Conservation (phyloP, 768 basidiomycete genomes). For the Infundibulicybe gibba region DNA sequence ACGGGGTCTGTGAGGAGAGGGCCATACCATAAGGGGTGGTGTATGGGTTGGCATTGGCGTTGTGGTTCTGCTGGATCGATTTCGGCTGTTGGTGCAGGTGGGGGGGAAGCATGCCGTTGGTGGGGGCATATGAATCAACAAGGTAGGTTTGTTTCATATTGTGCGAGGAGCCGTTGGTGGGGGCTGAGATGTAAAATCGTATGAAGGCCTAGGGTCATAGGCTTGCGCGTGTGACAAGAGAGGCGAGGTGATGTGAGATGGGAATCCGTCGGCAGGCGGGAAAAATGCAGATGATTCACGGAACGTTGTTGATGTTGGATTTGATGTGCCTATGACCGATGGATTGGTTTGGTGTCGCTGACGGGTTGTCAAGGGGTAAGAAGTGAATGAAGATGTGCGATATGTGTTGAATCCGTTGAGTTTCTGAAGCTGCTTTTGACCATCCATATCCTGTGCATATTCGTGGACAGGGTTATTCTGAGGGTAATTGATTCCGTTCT, state of each 20-base stretch:
- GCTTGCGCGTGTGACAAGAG: slow-evolving; percentile 31
- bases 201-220: slow-evolving; percentile 31
- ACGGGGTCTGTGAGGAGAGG: slow-evolving; percentile 73
- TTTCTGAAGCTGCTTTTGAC: slow-evolving; percentile 32
- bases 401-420: slow-evolving; percentile 30
- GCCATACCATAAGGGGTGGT: slow-evolving; percentile 29
- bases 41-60: too few species aligned
- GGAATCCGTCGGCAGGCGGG: slow-evolving; percentile 29
- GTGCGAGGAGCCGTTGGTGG: slow-evolving; percentile 18
- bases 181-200: slow-evolving; percentile 27
- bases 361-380: slow-evolving; percentile 40
- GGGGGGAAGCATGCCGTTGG: slow-evolving; percentile 14
- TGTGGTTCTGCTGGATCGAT: too few species aligned
- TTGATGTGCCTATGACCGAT: slow-evolving; percentile 26
- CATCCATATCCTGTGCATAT: slow-evolving; percentile 33
- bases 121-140: slow-evolving; percentile 23
- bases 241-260: slow-evolving; percentile 34
- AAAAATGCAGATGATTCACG: slow-evolving; percentile 30
- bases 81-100: slow-evolving; percentile 7
- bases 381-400: slow-evolving; percentile 28
- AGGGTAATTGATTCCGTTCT: slow-evolving; percentile 27
- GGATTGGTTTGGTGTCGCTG: slow-evolving; percentile 33
- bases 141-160: slow-evolving; percentile 20
- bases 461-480: slow-evolving; percentile 34
- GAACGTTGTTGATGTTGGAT: slow-evolving; percentile 30